Evolutionary conservation across 208 protist species (phyloP).

Genomic region (Porcisia hertigi): DNA sequence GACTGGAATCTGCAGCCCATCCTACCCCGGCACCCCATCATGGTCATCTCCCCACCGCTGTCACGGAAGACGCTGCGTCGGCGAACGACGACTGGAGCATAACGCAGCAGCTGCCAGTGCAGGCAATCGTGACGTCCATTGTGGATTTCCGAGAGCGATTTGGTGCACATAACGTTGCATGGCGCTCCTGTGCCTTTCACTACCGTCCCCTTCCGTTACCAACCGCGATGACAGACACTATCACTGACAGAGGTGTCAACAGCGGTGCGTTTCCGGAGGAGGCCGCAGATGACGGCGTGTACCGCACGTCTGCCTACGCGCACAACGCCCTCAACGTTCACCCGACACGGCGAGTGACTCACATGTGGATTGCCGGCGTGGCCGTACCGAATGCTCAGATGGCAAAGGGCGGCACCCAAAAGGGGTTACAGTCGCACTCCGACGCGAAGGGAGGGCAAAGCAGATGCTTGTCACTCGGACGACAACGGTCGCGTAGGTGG

Average conservation of each 20-base stretch:
- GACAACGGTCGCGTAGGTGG: conserved; percentile 19
- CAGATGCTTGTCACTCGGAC: background rate
- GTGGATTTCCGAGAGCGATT: conserved; percentile 32
- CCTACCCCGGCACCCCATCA: background rate
- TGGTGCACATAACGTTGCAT: conserved; percentile 29
- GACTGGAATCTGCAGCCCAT: conserved; percentile 5
- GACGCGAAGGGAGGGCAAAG: background rate
- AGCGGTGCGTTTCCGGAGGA: background rate
- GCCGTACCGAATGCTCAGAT: conserved; percentile 5
- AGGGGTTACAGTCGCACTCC: background rate
- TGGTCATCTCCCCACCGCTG: background rate
- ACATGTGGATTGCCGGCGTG: conserved; percentile 34
- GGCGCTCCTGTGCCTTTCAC: conserved; percentile 16
- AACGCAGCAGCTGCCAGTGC: conserved; percentile 26
- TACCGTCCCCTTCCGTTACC: conserved; percentile 6
- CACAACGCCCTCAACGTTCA: conserved; percentile 38
- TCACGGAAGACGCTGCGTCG: background rate
- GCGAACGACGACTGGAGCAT: conserved; percentile 23
- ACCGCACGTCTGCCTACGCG: conserved; percentile 30
- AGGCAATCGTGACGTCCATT: conserved; percentile 25
- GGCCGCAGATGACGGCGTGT: conserved; percentile 10
- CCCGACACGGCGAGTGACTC: conserved; percentile 22
- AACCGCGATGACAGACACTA: background rate
- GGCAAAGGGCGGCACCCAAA: background rate
- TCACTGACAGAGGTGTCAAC: background rate